Conservation (phyloP, 163 green algal genomes). For the Picocystis sp. region DNA sequence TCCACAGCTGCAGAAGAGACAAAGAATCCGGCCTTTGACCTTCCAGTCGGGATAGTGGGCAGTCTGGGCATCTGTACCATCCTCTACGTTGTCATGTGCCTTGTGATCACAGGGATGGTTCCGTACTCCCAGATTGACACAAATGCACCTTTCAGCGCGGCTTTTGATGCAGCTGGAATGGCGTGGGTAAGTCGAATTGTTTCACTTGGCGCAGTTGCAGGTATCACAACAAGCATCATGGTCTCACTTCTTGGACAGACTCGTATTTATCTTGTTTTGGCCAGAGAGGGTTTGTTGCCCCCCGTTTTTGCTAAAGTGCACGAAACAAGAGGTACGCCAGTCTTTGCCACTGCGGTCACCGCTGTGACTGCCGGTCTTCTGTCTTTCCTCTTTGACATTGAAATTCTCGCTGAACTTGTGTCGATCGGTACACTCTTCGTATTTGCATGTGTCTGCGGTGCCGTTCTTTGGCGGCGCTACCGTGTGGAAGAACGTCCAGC, state of each 20-base stretch:
- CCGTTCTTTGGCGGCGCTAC: too few relatives aligned
- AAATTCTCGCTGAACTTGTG: slow-evolving; percentile 37
- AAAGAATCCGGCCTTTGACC: slow-evolving; percentile 28
- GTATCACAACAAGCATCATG: slow-evolving; percentile 29
- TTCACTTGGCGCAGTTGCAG: slow-evolving; percentile 29
- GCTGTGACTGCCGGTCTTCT: slow-evolving; percentile 28
- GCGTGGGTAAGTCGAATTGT: slow-evolving; percentile 31
- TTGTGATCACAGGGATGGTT: slow-evolving; percentile 21
- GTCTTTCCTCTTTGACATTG: slow-evolving; percentile 50
- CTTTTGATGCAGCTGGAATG: slow-evolving; percentile 26
- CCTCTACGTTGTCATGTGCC: slow-evolving; percentile 41
- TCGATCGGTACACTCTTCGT: slow-evolving; percentile 41
- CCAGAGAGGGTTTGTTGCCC: slow-evolving; percentile 42
- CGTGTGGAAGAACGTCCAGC: slow-evolving; percentile 7
- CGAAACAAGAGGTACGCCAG: slow-evolving; percentile 22
- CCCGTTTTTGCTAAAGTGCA: slow-evolving; percentile 22
- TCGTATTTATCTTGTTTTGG: slow-evolving; percentile 52
- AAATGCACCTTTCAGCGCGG: slow-evolving; percentile 38
- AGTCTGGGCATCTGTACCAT: slow-evolving; percentile 33
- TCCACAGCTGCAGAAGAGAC: slow-evolving; percentile 58
- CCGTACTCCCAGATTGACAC: slow-evolving; percentile 18
- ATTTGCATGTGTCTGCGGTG: slow-evolving; percentile 37
- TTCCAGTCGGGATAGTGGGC: slow-evolving; percentile 54
- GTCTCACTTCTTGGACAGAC: slow-evolving; percentile 38
- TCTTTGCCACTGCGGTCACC: slow-evolving; percentile 28